Evolutionary conservation across 2,329 filamentous ascomycete species (phyloP).

Genomic region (Apiospora kogelbergensis): DNA sequence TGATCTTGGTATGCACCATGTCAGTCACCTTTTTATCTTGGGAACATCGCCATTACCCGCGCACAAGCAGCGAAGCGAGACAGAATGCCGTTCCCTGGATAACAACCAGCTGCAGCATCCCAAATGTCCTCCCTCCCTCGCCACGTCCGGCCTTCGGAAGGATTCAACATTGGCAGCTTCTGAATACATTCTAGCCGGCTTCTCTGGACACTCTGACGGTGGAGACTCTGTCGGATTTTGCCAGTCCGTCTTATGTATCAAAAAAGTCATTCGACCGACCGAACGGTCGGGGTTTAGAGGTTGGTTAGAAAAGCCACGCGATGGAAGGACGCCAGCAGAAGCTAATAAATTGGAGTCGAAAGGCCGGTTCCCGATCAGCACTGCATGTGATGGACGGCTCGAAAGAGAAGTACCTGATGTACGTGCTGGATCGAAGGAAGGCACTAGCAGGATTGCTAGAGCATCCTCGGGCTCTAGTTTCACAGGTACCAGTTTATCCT

Average conservation of each 20-base stretch:
- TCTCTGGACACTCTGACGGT: not conserved
- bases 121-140: not conserved
- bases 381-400: not conserved
- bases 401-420: not conserved
- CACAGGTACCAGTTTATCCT: no score
- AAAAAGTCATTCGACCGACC: not conserved
- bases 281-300: not conserved
- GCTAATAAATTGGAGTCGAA: not conserved
- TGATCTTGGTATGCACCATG: no score
- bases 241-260: not conserved
- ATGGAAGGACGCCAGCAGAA: not conserved
- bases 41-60: no score
- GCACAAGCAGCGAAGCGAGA: no score
- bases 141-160: not conserved
- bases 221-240: not conserved
- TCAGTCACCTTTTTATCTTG: no score
- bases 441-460: not conserved
- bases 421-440: no score
- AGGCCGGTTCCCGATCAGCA: not conserved
- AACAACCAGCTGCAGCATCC: not conserved
- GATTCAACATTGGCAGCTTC: not conserved
- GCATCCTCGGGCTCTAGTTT: not conserved
- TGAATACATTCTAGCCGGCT: not conserved
- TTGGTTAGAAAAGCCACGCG: not conserved
- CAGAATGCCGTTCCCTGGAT: not conserved